Evolutionary conservation across 2,329 filamentous ascomycete species (phyloP).

Genomic region (Massarina eburnea): DNA sequence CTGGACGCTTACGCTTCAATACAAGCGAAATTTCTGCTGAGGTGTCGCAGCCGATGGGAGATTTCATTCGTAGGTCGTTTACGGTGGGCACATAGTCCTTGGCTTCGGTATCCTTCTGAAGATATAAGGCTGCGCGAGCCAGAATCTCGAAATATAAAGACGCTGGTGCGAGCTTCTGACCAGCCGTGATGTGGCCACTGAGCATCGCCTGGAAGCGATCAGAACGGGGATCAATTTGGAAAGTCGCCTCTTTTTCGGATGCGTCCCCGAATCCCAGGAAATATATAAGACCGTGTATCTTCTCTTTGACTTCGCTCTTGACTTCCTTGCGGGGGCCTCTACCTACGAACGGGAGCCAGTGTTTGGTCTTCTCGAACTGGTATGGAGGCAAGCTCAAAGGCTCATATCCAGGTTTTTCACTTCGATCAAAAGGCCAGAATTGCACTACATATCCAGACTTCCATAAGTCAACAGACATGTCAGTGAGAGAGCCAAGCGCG

Average conservation of each 20-base stretch:
- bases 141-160: slow-evolving; percentile 43
- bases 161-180: slow-evolving; percentile 44
- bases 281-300: neutral
- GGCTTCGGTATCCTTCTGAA: slow-evolving; percentile 13
- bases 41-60: neutral
- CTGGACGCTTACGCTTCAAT: neutral
- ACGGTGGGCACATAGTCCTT: neutral
- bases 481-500: slow-evolving; percentile 11
- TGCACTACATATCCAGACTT: slow-evolving; percentile 33
- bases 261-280: slow-evolving; percentile 10
- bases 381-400: slow-evolving; percentile 29
- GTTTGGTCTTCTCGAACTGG: slow-evolving; percentile 12
- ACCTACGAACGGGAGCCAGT: slow-evolving; percentile 18
- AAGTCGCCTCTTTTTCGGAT: slow-evolving; percentile 25
- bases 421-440: slow-evolving; percentile 44
- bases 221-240: slow-evolving; percentile 45
- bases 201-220: slow-evolving; percentile 39
- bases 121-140: slow-evolving; percentile 29
- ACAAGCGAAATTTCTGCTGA: neutral
- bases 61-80: neutral
- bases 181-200: slow-evolving; percentile 43
- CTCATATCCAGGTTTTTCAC: slow-evolving; percentile 27
- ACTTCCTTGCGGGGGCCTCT: neutral
- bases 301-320: neutral
- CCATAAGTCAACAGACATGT: slow-evolving; percentile 41